Percentiles rank a stretch among this genome's conserved stretches.
phyloP scores from a whole-genome alignment of 441 rosid species.

The Sinapis alba region DNA sequence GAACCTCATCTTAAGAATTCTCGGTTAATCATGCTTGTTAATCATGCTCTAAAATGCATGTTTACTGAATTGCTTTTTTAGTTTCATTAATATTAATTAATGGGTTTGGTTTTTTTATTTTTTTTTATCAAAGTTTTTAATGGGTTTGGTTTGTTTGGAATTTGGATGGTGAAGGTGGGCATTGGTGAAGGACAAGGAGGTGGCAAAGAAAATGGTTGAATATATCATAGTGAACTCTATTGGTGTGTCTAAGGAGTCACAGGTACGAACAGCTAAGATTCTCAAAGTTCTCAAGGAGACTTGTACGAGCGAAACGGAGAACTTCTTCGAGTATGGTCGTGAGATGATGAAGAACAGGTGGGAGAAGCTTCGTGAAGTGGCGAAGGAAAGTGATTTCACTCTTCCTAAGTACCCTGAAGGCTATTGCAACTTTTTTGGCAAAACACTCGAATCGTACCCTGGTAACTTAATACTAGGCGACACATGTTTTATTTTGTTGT shows the following conservation, averaged over 20 bases:
- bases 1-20: no score
- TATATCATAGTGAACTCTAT: conserved; percentile 59
- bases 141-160: not conserved
- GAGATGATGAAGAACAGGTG: conserved; percentile 62
- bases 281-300: conserved; percentile 50
- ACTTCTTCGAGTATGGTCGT: conserved; percentile 59
- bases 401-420: conserved; percentile 56
- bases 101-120: conserved; percentile 7
- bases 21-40: no score
- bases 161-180: conserved; percentile 65
- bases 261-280: conserved; percentile 76
- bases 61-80: not conserved
- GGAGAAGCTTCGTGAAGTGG: conserved; percentile 56
- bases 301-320: conserved; percentile 43
- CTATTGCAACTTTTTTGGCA: conserved; percentile 57
- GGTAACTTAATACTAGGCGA: conserved; percentile 35
- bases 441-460: conserved; percentile 50
- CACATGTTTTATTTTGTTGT: conserved; percentile 4
- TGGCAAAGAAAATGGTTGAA: conserved; percentile 68
- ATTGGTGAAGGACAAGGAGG: conserved; percentile 64
- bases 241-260: conserved; percentile 87
- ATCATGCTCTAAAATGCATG: not conserved
- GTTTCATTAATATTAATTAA: not conserved
- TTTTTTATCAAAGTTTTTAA: no score
- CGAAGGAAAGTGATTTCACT: conserved; percentile 48